Evolutionary conservation across 1,284 basidiomycete genomes (phyloP), one percentile per base, ranked within the genome.

Genomic region (Cystobasidiaceae sp.): DNA sequence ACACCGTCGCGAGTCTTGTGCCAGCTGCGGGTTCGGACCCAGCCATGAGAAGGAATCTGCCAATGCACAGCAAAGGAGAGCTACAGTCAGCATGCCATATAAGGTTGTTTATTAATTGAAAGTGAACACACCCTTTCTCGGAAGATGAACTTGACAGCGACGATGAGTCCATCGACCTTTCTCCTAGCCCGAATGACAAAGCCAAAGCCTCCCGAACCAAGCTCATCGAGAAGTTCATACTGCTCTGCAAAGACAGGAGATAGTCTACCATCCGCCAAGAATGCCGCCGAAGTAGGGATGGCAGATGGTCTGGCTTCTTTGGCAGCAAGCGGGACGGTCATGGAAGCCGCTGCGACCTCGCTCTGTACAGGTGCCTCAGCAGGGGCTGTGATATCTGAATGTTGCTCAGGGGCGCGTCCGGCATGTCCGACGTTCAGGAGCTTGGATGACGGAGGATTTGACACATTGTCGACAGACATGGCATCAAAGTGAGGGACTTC

Each of bases 71-170:
- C 34, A 46, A 7, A 19, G 28, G 28, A 2, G 27, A 25, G 17
- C 58, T 64, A 23, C 68, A 66, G 11, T 51, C 27, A 1, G 70
- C 63, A 23, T 69, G 69, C 51, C 33, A 23, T n/a, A n/a, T n/a
- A n/a, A n/a, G n/a, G n/a, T n/a, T n/a, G n/a, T n/a, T n/a, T n/a
- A n/a, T n/a, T n/a, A n/a, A 23, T 51, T 0, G 88, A 87, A 3
- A 93, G 49, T 27, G 13, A 21, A 45, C 55, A 30, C 27, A 68
- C 85, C 75, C 88, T 89, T 64, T 83, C 81, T 77, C 90, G 91
- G 79, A 87, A 84, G 75, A 96, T 91, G 76, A 94, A 94, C 78
- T 96, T 94, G 77, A 94, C 88, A 0, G 92, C 92, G 44, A 93
- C 90, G 4, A 86, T 86, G 82, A 90, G 85, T 1, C 63, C 66